Evolutionary conservation across 2,329 filamentous ascomycete species (phyloP).

Genomic region (Colletotrichum nymphaeae): DNA sequence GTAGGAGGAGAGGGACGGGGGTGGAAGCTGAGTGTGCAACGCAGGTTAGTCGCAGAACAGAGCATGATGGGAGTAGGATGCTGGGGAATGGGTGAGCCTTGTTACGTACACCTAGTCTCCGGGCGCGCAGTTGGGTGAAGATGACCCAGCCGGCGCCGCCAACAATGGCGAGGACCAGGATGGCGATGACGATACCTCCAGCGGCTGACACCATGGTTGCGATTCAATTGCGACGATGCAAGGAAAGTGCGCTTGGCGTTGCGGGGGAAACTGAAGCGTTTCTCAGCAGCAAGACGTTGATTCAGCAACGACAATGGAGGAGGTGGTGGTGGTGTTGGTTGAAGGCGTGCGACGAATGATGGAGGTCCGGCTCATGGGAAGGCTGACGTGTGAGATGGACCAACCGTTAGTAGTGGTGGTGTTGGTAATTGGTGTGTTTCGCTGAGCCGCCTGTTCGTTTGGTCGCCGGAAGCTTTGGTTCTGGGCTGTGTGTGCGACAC

Average conservation of each 20-base stretch:
- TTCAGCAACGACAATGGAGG: background rate
- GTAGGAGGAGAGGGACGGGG: constrained; percentile 74
- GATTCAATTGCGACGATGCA: constrained; percentile 29
- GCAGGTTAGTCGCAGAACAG: background rate
- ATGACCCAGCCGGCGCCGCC: constrained; percentile 74
- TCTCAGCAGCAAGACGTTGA: background rate
- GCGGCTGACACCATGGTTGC: constrained; percentile 66
- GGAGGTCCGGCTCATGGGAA: constrained; percentile 26
- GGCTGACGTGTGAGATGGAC: constrained; percentile 1
- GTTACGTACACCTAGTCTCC: constrained; percentile 74
- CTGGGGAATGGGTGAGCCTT: background rate
- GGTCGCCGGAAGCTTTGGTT: constrained; percentile 3
- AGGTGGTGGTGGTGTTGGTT: background rate
- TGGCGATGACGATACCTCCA: constrained; percentile 78
- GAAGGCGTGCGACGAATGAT: constrained; percentile 18
- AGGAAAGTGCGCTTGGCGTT: constrained; percentile 7
- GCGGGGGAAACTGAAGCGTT: constrained; percentile 4
- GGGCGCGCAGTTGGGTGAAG: constrained; percentile 78
- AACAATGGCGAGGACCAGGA: constrained; percentile 70
- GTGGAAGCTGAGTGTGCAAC: constrained; percentile 66
- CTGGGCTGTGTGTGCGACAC: constrained; percentile 13
- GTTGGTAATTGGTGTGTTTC: background rate
- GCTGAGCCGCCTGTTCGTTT: background rate
- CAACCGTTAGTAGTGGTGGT: background rate
- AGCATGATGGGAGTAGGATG: background rate